These are phyloP conservation scores for Penicillium sp. DNA, from an alignment of 2,329 filamentous ascomycete species.

Conservation along the genomic window DNA sequence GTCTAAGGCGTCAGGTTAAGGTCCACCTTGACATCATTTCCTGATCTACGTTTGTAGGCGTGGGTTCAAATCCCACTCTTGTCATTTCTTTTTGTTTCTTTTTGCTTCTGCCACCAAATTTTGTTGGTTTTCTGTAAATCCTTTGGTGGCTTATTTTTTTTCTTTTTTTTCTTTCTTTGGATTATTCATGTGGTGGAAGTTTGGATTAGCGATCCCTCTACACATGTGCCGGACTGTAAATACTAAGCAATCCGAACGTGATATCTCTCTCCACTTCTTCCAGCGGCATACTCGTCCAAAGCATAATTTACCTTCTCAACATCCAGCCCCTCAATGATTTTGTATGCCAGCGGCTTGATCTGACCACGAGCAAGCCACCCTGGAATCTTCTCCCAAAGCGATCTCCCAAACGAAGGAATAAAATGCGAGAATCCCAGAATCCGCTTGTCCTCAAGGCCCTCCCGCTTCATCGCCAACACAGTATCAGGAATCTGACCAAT, in stretches of 20 bases:
- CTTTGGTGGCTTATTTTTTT: too few species aligned
- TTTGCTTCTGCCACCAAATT: too few species aligned
- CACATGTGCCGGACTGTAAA: too few species aligned
- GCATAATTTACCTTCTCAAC: slow-evolving; percentile 37
- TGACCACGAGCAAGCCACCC: slow-evolving; percentile 31
- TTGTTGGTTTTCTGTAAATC: too few species aligned
- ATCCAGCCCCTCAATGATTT: slow-evolving; percentile 34
- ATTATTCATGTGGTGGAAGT: too few species aligned
- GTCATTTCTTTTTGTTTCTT: slow-evolving; percentile 14
- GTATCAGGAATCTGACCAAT: slow-evolving; percentile 23
- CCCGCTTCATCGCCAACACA: slow-evolving; percentile 32
- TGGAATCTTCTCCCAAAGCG: slow-evolving; percentile 34
- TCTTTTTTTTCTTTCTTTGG: too few species aligned
- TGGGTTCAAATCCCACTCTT: slow-evolving; percentile 26
- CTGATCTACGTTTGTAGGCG: slow-evolving; percentile 22
- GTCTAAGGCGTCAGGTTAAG: slow-evolving; percentile 36
- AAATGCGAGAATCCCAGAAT: slow-evolving; percentile 27
- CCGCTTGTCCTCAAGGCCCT: slow-evolving; percentile 31
- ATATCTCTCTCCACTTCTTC: slow-evolving; percentile 1
- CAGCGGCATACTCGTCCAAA: slow-evolving; percentile 35
- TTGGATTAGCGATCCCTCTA: too few species aligned
- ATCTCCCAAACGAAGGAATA: slow-evolving; percentile 26
- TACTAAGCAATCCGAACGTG: background rate
- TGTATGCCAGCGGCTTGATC: slow-evolving; percentile 32
- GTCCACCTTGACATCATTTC: slow-evolving; percentile 26